These are phyloP conservation scores for Biscutella laevigata DNA, from an alignment of 441 rosid genomes.

Conservation along the genomic window DNA sequence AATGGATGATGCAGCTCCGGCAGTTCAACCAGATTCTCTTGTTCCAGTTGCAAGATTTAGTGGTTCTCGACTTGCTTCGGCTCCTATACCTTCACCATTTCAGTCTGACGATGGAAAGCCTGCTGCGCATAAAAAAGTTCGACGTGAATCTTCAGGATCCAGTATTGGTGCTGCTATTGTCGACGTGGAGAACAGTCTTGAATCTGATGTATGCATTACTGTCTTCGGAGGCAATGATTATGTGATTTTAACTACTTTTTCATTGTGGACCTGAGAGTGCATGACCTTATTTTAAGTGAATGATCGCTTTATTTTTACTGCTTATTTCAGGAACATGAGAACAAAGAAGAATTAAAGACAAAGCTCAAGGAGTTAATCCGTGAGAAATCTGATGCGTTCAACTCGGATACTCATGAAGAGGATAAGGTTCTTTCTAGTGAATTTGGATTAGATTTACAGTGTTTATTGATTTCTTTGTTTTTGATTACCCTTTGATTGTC, in stretches of 20 bases:
- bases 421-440: slow-evolving; percentile 58
- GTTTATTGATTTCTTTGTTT: not conserved
- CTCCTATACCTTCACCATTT: slow-evolving; percentile 71
- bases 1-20: slow-evolving; percentile 80
- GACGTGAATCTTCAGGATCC: slow-evolving; percentile 55
- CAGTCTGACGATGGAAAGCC: slow-evolving; percentile 34
- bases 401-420: slow-evolving; percentile 55
- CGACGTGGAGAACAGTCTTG: slow-evolving; percentile 72
- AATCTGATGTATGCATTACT: slow-evolving; percentile 72
- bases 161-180: slow-evolving; percentile 92
- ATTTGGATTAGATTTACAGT: not conserved
- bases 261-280: slow-evolving; percentile 37
- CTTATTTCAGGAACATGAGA: slow-evolving; percentile 44
- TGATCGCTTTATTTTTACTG: not conserved
- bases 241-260: slow-evolving; percentile 41
- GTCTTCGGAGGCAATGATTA: slow-evolving; percentile 41
- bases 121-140: slow-evolving; percentile 35
- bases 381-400: slow-evolving; percentile 78
- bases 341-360: slow-evolving; percentile 72
- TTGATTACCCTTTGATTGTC: not conserved
- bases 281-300: slow-evolving; percentile 23
- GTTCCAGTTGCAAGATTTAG: slow-evolving; percentile 75
- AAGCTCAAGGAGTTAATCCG: slow-evolving; percentile 80
- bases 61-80: slow-evolving; percentile 93
- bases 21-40: slow-evolving; percentile 53